Conservation (phyloP, 352 stramenopile species). For the Elongisporangium undulatum region DNA sequence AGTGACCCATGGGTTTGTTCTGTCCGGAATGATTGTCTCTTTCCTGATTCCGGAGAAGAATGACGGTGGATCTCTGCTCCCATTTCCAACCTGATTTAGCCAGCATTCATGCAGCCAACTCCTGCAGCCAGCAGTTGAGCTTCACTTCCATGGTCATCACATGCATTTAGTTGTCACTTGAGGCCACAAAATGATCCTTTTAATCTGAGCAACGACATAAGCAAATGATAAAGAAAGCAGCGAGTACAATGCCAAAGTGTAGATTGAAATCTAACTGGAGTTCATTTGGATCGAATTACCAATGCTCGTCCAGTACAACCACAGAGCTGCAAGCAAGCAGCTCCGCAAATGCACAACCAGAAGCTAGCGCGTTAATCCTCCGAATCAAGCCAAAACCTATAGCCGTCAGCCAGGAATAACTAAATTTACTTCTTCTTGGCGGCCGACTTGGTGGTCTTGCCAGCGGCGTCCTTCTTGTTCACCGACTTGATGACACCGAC, state of each 20-base stretch:
- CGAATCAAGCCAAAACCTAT: neutral
- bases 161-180: no score
- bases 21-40: neutral
- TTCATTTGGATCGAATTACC: neutral
- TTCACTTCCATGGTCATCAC: no score
- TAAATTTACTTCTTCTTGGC: slow-evolving; percentile 40
- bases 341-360: neutral
- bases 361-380: neutral
- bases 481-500: slow-evolving; percentile 97
- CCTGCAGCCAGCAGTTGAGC: no score
- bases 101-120: no score
- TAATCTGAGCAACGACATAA: no score
- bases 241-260: neutral
- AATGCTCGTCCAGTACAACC: neutral
- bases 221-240: neutral
- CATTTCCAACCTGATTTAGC: neutral
- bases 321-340: neutral
- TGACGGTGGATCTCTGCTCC: neutral
- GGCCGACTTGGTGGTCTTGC: slow-evolving; percentile 1
- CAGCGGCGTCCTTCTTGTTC: slow-evolving; percentile 65
- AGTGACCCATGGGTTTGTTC: no score
- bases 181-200: no score
- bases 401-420: neutral
- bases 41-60: neutral
- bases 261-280: neutral